These are phyloP conservation scores for Penicillium nucicola DNA, from an alignment of 495 filamentous ascomycete species.

Conservation along the genomic window DNA sequence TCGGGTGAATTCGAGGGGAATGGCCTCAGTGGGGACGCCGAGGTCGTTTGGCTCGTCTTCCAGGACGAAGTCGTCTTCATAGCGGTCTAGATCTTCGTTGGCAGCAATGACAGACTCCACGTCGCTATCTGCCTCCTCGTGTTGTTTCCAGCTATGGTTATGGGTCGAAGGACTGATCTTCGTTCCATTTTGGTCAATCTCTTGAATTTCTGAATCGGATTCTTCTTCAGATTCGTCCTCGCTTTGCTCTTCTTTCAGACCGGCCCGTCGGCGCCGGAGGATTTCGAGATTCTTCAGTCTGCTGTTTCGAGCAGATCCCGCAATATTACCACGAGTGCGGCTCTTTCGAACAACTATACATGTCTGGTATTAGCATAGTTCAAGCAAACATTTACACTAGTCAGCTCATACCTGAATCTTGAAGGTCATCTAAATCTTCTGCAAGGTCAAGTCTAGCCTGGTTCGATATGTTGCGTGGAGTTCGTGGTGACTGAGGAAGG, in stretches of 20 bases:
- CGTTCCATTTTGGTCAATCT: background rate
- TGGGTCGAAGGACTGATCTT: background rate
- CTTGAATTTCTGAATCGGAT: constrained; percentile 5
- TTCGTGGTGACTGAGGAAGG: constrained; percentile 23
- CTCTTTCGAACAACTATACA: constrained; percentile 33
- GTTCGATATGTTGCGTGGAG: constrained; percentile 16
- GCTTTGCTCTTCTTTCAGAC: constrained; percentile 41
- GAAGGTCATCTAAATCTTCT: constrained; percentile 45
- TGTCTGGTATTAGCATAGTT: background rate
- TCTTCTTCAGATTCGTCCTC: constrained; percentile 9
- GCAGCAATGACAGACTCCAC: constrained; percentile 32
- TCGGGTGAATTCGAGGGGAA: constrained; percentile 70
- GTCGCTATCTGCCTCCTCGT: constrained; percentile 26
- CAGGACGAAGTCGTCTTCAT: constrained; percentile 69
- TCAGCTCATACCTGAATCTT: constrained; percentile 37
- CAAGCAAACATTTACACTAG: background rate
- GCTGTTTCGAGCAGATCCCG: constrained; percentile 41
- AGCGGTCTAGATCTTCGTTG: constrained; percentile 50
- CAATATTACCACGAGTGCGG: constrained; percentile 38
- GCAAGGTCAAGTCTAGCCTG: constrained; percentile 39
- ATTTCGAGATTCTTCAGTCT: constrained; percentile 49
- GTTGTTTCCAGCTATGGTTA: background rate
- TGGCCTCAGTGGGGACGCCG: constrained; percentile 57
- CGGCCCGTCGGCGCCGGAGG: constrained; percentile 56
- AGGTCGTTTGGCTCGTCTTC: constrained; percentile 63